Evolutionary conservation across 257 asterid species (phyloP), one percentile per base, ranked within the genome.

Genomic region (Handroanthus guayacan): DNA sequence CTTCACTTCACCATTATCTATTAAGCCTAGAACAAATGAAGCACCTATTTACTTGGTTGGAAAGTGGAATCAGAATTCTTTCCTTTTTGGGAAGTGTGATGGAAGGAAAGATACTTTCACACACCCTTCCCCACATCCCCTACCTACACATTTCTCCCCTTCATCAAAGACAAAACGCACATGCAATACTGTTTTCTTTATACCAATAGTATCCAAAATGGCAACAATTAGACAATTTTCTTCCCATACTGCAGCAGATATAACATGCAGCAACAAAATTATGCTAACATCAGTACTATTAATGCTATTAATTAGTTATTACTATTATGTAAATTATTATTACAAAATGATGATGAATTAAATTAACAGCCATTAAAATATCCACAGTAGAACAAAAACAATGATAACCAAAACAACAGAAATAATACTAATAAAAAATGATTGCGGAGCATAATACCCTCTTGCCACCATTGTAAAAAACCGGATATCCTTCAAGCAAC

Each of bases 381-480:
- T 64, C 3, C 5, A 52, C 37, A 58, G 39, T 37, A 66, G 45
- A 36, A 72, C 9, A 47, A 25, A 9, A 63, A 34, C 1, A 61
- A 66, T 17, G 36, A 50, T 37, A 71, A 71, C 63, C 9, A 31
- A 43, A 78, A 62, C 43, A 3, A 64, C 43, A 3, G 57, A 45
- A 62, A 76, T 31, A 63, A 20, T 5, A 44, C 2, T 7, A 54
- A 62, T 34, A 52, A 47, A 71, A 10, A 13, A 79, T n/a, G 34
- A 57, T 31, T 18, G 44, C 36, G 14, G 16, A 63, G 61, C 67
- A 45, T 8, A 7, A 47, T 90, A 95, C 98, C 96, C 89, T 90
- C 80, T 91, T 90, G 79, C 98, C 99, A 58, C 95, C 99, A 76
- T 95, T 93, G 87, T 95, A 95, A 86, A 95, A 89, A 85, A 95